Base-by-base conservation (phyloP, 768 basidiomycete genomes). In the Pulveroboletus sp. region DNA sequence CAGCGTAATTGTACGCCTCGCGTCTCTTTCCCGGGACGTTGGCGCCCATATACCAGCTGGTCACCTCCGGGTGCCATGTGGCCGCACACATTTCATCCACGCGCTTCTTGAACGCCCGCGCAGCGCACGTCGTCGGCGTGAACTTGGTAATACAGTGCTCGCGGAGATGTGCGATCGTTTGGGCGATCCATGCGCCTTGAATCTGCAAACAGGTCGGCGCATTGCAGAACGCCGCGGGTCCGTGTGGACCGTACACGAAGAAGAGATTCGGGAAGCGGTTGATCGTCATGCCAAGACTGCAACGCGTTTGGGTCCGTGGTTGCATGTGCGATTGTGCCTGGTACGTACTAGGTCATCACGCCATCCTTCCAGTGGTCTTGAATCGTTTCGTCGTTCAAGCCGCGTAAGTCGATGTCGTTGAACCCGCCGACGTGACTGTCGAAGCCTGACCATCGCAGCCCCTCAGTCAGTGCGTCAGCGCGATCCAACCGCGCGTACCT, bases 271-370 rank as follows among this genome's bases (percentile, higher is more conserved):
- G 56, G 26, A 58, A 58, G 10, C 48, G 43, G 24, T 58, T 43
- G 31, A 58, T 50, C 15, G 57, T 46, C 48, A 58, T 31, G 2
- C 56, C 56, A 2, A 58, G 56, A 32, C 56, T 58, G n/a, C n/a
- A n/a, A n/a, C n/a, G n/a, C n/a, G n/a, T n/a, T n/a, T n/a, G n/a
- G n/a, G n/a, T n/a, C n/a, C n/a, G n/a, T n/a, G n/a, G n/a, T n/a
- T n/a, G n/a, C n/a, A n/a, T n/a, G n/a, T n/a, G n/a, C n/a, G n/a
- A n/a, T n/a, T n/a, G n/a, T n/a, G n/a, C n/a, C n/a, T n/a, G n/a
- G 21, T 9, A 28, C 56, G 50, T 10, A 58, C 56, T 58, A 58
- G 15, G 57, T 58, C 18, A 2, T 47, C 39, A 51, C 49, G 2
- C 52, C 52, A 12, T 55, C 38, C 24, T 41, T 49, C 56, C 57